phyloP scores from a whole-genome alignment of 192 early-diverging fungal genomes.

The Coemansia brasiliensis region DNA sequence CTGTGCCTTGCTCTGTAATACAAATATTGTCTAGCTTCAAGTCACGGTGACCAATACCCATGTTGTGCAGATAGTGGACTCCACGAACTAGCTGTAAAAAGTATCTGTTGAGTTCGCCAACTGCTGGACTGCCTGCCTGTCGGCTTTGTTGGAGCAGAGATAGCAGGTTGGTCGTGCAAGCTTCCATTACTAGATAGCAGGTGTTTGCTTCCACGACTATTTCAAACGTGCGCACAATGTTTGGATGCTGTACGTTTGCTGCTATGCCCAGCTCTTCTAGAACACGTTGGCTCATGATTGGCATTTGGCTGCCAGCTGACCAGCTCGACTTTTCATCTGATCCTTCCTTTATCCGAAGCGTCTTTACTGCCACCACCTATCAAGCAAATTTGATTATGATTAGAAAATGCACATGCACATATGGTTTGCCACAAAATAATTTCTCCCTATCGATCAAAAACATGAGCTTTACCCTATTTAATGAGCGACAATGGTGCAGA shows the following conservation, averaged over 20 bases:
- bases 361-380: slow-evolving; percentile 51
- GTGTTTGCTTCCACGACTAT: slow-evolving; percentile 62
- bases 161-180: slow-evolving; percentile 81
- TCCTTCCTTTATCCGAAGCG: slow-evolving; percentile 12
- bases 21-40: slow-evolving; percentile 93
- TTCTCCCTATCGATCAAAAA: background rate
- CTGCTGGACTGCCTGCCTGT: background rate
- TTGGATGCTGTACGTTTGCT: slow-evolving; percentile 61
- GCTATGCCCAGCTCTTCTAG: slow-evolving; percentile 48
- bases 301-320: background rate
- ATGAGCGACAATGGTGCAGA: slow-evolving; percentile 26
- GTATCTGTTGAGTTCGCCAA: slow-evolving; percentile 74
- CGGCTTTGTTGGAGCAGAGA: slow-evolving; percentile 56
- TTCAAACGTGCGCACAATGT: slow-evolving; percentile 69
- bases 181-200: slow-evolving; percentile 82
- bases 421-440: too few species aligned
- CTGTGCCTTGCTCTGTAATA: slow-evolving; percentile 60
- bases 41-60: slow-evolving; percentile 80
- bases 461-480: slow-evolving; percentile 18
- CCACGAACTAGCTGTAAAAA: slow-evolving; percentile 76
- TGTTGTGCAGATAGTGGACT: slow-evolving; percentile 78
- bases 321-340: background rate
- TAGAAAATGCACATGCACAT: slow-evolving; percentile 6
- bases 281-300: slow-evolving; percentile 22
- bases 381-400: background rate